Evolutionary conservation across 257 asterid species (phyloP).

Genomic region (Scutellaria baicalensis): DNA sequence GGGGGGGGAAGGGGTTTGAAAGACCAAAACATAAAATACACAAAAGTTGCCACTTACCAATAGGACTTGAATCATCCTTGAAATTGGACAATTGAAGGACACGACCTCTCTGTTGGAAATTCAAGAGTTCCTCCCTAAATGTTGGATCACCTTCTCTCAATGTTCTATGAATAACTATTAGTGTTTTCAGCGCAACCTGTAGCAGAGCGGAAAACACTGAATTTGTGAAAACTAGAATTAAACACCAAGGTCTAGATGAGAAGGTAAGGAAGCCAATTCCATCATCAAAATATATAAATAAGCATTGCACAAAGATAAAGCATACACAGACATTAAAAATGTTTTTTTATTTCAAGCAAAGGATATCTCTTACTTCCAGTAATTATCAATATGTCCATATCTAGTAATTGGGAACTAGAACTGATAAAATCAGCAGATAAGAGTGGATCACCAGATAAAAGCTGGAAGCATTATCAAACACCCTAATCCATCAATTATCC

Average conservation of each 20-base stretch:
- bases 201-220: not conserved
- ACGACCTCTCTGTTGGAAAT: constrained; percentile 87
- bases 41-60: constrained; percentile 39
- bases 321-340: not conserved
- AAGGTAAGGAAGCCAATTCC: not conserved
- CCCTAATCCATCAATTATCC: not conserved
- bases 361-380: not conserved
- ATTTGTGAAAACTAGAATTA: constrained; percentile 5
- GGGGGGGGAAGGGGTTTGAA: not conserved
- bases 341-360: not conserved
- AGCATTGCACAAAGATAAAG: not conserved
- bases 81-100: constrained; percentile 86
- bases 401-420: not conserved
- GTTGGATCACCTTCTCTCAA: constrained; percentile 97
- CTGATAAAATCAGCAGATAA: not conserved
- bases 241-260: constrained; percentile 6
- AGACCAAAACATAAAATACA: not conserved
- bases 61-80: constrained; percentile 96
- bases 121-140: constrained; percentile 81
- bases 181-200: constrained; percentile 90
- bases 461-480: not conserved
- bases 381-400: not conserved
- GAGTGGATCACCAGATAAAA: not conserved
- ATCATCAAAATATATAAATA: not conserved
- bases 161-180: constrained; percentile 83